Base-by-base conservation (phyloP, 2,329 filamentous ascomycete genomes). In the Diaporthe citrichinensis region DNA sequence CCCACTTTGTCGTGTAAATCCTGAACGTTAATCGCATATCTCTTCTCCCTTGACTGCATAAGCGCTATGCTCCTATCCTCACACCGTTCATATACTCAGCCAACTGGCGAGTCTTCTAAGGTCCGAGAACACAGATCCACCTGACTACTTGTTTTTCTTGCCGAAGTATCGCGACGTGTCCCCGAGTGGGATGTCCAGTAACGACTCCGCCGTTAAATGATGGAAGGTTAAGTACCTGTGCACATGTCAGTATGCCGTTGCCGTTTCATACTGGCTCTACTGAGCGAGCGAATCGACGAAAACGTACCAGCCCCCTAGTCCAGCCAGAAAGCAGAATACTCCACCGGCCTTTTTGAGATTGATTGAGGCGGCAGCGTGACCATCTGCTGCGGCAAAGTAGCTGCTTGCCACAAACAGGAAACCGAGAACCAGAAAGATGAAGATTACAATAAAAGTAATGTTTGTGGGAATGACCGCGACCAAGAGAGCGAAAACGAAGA, bases 141-240 rank as follows among this genome's bases (percentile, higher is more conserved):
- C 17, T 4, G 25, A 34, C 14, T 49, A 69, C 8, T 69, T 55
- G n/a, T 55, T 69, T 4, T 69, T 69, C 49, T 80, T 80, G 28
- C 73, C 73, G 68, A 81, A 80, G 31, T 80, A 81, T 6, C 77
- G 62, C 15, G 79, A 79, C 0, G 79, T 80, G 17, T 81, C 77
- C 10, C 80, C 80, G 0, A 81, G 77, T 0, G 80, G 80, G 1
- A 81, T 53, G 46, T 81, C 79, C 4, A 79, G 28, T 9, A 80
- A 36, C 1, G 79, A 78, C 31, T 81, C 80, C 34, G 79, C 79
- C 20, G 81, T 72, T 8, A 81, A 25, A 28, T 80, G 68, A 25
- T 79, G 78, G 23, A 81, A 79, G 0, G 79, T 80, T 3, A 81
- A 62, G 28, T 81, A 80, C 80, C 80, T 81, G 25, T n/a, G 58